A percentile compares a stretch with the other conserved stretches of the same genome.
phyloP scores from a whole-genome alignment of 2,329 filamentous ascomycete genomes.

The Amauroascus verrucosus region DNA sequence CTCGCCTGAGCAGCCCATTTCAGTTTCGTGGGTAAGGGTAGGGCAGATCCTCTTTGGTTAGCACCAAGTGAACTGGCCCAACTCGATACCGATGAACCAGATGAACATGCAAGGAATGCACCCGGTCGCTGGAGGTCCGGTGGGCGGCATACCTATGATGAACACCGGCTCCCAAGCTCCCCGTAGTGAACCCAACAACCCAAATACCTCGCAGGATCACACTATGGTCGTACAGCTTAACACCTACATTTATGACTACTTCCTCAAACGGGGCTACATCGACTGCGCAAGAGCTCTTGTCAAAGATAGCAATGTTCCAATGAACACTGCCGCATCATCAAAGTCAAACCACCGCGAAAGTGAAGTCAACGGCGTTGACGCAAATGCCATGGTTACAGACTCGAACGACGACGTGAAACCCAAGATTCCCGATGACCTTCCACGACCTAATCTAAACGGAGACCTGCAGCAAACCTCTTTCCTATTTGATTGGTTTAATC shows the following conservation, averaged over 20 bases:
- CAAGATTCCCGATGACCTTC: slow-evolving; percentile 71
- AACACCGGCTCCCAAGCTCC: slow-evolving; percentile 41
- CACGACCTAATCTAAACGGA: slow-evolving; percentile 50
- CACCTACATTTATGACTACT: slow-evolving; percentile 62
- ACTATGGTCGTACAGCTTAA: slow-evolving; percentile 42
- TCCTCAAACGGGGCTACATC: slow-evolving; percentile 73
- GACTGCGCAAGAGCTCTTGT: slow-evolving; percentile 70
- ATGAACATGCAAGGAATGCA: slow-evolving; percentile 49
- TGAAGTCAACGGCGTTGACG: slow-evolving; percentile 62
- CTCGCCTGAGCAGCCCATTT: not conserved
- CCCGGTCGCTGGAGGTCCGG: slow-evolving; percentile 44
- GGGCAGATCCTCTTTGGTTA: slow-evolving; percentile 22
- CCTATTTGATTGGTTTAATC: slow-evolving; percentile 92
- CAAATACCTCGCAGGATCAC: slow-evolving; percentile 29
- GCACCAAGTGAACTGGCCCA: slow-evolving; percentile 27
- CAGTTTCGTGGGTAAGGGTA: slow-evolving; percentile 8
- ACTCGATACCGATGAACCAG: slow-evolving; percentile 41
- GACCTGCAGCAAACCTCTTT: slow-evolving; percentile 62
- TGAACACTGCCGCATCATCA: slow-evolving; percentile 47
- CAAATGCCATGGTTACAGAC: slow-evolving; percentile 73
- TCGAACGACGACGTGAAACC: slow-evolving; percentile 63
- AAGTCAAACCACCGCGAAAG: slow-evolving; percentile 60
- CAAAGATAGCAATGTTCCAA: slow-evolving; percentile 48
- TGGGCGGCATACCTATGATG: slow-evolving; percentile 49
- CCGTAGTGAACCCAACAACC: slow-evolving; percentile 28